Conservation (phyloP, 2,329 filamentous ascomycete species). For the Chalara sp. region DNA sequence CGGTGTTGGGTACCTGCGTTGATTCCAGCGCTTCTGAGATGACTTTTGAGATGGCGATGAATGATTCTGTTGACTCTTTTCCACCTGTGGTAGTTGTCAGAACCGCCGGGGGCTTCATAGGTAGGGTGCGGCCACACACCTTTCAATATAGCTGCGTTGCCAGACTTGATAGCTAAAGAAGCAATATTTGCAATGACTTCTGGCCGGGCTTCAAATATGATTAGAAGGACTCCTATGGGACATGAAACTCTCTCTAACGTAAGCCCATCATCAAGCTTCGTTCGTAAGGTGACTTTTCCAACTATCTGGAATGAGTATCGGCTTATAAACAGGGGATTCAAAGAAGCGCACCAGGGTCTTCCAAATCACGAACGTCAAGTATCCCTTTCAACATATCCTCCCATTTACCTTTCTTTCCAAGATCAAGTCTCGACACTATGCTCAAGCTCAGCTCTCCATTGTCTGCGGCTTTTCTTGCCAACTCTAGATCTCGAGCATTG, state of each 20-base stretch:
- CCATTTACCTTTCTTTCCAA: slow-evolving; percentile 83
- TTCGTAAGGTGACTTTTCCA: slow-evolving; percentile 76
- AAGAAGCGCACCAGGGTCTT: slow-evolving; percentile 65
- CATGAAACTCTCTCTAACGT: slow-evolving; percentile 83
- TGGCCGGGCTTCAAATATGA: slow-evolving; percentile 96
- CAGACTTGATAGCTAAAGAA: slow-evolving; percentile 90
- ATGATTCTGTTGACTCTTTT: slow-evolving; percentile 94
- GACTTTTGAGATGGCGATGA: slow-evolving; percentile 78
- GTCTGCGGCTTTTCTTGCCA: slow-evolving; percentile 64
- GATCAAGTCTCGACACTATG: slow-evolving; percentile 80
- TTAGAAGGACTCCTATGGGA: slow-evolving; percentile 93
- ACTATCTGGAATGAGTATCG: slow-evolving; percentile 41
- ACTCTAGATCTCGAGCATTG: slow-evolving; percentile 75
- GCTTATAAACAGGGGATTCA: neutral
- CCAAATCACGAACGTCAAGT: slow-evolving; percentile 73
- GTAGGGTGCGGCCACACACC: slow-evolving; percentile 35
- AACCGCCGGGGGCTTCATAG: no score
- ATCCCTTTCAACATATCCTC: slow-evolving; percentile 98
- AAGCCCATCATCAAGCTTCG: slow-evolving; percentile 78
- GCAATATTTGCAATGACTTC: slow-evolving; percentile 99
- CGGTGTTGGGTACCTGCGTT: slow-evolving; percentile 74
- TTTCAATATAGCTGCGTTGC: slow-evolving; percentile 94
- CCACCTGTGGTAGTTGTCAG: slow-evolving; percentile 49
- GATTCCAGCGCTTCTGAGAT: slow-evolving; percentile 70
- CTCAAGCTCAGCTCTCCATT: slow-evolving; percentile 73